Evolutionary conservation across 805 yeast species (phyloP), one percentile per base, ranked within the genome.

Genomic region (Yamadazyma akitaensis): DNA sequence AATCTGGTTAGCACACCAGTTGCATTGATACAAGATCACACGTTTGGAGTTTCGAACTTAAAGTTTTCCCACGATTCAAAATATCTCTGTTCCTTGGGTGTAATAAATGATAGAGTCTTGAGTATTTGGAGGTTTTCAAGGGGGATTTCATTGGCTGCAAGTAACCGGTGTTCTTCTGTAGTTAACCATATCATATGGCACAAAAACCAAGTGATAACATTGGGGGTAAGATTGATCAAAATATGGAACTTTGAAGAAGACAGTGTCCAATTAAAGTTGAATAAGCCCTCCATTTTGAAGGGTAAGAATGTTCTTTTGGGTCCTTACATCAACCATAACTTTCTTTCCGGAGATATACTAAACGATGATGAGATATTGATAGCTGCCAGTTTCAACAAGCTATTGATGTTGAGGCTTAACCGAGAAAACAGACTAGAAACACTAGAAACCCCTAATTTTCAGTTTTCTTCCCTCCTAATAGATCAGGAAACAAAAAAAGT

Each of bases 51-150:
- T 14, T 68, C 75, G 32, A 65, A 70, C 7, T 54, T 85, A 14
- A 62, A 67, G 17, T 85, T 85, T 57, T 78, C 87, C 0, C 80
- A 81, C 0, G 79, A 81, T 50, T 82, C 84, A 43, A 67, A 62
- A 35, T 68, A 59, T 46, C 62, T 85, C 30, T 77, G 84, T 30
- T 81, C 88, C 9, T 61, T 84, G 40, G 92, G 92, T 0, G 65
- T 78, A n/a, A 67, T 81, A 2, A 82, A 81, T 53, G 94, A 85
- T 59, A 89, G 91, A 1, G 82, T 73, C 47, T 56, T 85, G 11
- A 77, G 80, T 53, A 62, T 86, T 8, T 85, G 92, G 91, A 69
- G 61, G 40, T 10, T 41, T n/a, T n/a, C n/a, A 6, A 19, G 9
- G n/a, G 17, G 35, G 5, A 40, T 40, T 14, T 19, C 21, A 13